Evolutionary conservation across 257 asterid species (phyloP).

Genomic region (Solanum chmielewskii): DNA sequence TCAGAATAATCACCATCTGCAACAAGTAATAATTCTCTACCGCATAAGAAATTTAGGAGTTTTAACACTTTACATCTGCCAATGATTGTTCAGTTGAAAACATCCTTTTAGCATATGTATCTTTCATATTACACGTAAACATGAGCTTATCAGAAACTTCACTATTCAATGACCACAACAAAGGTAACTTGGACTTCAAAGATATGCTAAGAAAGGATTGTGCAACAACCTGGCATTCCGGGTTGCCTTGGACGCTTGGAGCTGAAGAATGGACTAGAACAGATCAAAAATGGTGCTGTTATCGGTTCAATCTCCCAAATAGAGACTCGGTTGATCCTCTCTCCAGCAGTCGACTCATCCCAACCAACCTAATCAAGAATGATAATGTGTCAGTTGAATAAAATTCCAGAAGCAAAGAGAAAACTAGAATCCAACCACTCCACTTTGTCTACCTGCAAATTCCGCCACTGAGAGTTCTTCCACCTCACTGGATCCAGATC

Average conservation of each 20-base stretch:
- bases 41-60: neutral
- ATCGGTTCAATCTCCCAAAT: conserved; percentile 98
- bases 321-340: conserved; percentile 81
- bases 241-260: conserved; percentile 82
- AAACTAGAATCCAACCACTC: neutral
- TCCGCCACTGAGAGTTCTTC: conserved; percentile 98
- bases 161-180: neutral
- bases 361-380: conserved; percentile 62
- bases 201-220: neutral
- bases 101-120: neutral
- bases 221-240: conserved; percentile 70
- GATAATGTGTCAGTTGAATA: neutral
- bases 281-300: conserved; percentile 88
- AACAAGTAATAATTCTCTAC: neutral
- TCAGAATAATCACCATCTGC: conserved; percentile 82
- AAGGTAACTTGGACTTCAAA: neutral
- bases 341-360: conserved; percentile 95
- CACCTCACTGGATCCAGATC: conserved; percentile 83
- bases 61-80: neutral
- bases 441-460: conserved; percentile 53
- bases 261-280: conserved; percentile 77
- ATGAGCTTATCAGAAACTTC: neutral
- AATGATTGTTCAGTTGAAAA: neutral
- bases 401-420: neutral
- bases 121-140: neutral